Evolutionary conservation across 1,284 basidiomycete genomes (phyloP).

Genomic region (Filobasidium uniguttulatum): DNA sequence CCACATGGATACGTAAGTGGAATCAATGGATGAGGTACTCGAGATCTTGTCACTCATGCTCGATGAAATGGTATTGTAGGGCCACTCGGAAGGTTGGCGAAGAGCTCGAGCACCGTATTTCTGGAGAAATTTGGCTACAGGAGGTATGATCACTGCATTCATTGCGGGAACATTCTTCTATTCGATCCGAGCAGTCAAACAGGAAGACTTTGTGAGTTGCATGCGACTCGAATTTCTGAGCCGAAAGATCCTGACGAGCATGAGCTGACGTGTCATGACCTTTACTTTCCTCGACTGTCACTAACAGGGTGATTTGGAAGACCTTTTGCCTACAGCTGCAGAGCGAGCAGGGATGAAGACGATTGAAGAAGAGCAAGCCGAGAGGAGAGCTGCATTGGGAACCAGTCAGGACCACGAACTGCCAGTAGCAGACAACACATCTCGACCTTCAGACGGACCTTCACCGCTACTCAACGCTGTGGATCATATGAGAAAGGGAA

Average conservation of each 20-base stretch:
- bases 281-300: not conserved
- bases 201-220: slow-evolving; percentile 61
- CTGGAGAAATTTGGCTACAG: slow-evolving; percentile 64
- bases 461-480: not conserved
- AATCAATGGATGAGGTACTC: not conserved
- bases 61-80: slow-evolving; percentile 35
- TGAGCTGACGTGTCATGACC: not conserved
- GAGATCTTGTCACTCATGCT: not conserved
- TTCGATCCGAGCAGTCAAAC: slow-evolving; percentile 82
- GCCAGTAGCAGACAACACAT: not conserved
- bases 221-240: not conserved
- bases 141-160: slow-evolving; percentile 57
- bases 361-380: slow-evolving; percentile 35
- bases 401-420: slow-evolving; percentile 3
- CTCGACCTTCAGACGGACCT: not conserved
- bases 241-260: too few relatives aligned
- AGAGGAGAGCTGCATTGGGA: slow-evolving; percentile 14
- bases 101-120: slow-evolving; percentile 76
- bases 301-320: slow-evolving; percentile 33
- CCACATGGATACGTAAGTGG: slow-evolving; percentile 14
- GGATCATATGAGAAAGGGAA: not conserved
- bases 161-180: slow-evolving; percentile 78
- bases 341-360: slow-evolving; percentile 28
- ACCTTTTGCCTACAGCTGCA: slow-evolving; percentile 32
- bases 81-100: slow-evolving; percentile 70